Evolutionary conservation across 176 grass and related monocot genomes (phyloP), one percentile per base, ranked within the genome.

Genomic region (Eragrostis curvula): DNA sequence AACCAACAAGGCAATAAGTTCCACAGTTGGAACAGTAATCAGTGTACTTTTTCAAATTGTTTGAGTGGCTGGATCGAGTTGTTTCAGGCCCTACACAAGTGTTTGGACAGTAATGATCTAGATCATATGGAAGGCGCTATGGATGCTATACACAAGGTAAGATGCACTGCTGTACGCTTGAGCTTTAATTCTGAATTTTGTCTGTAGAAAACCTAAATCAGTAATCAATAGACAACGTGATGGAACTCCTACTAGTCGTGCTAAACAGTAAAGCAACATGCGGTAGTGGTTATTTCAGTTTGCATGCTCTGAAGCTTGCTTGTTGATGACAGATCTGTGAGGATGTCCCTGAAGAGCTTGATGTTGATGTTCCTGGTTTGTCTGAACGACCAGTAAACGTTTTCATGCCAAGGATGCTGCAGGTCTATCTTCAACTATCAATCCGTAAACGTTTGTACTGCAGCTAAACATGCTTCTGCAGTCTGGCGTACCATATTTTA

Each of bases 121-220:
- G 94, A 93, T 91, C 96, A 98, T 41, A 95, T 95, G 96, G 96
- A 98, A 88, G 96, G 96, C 86, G 92, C 93, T 78, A 90, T 98
- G 87, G 96, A 95, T 84, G 93, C 96, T 65, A 95, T 98, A 81
- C 95, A 91, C 81, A 98, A 98, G 90, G 96, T 98, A 91, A 21
- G 25, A 13, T n/a, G 25, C n/a, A 49, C 10, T 70, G 57, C 47
- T 52, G 30, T 57, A 57, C 75, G 66, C 44, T 47, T 74, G 32
- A 66, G 66, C 41, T 72, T 72, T 15, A 29, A 15, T 36, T 39
- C 20, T 81, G 51, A 59, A 59, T 75, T 39, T 40, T 39, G 1
- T 73, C 50, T 17, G 20, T n/a, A n/a, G n/a, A n/a, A 42, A 52
- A 32, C 32, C 70, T 23, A 7, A n/a, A 51, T 46, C 60, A 79